Evolutionary conservation across 1,139 yeast genomes (phyloP).

Genomic region (Suhomyces yuchorum): DNA sequence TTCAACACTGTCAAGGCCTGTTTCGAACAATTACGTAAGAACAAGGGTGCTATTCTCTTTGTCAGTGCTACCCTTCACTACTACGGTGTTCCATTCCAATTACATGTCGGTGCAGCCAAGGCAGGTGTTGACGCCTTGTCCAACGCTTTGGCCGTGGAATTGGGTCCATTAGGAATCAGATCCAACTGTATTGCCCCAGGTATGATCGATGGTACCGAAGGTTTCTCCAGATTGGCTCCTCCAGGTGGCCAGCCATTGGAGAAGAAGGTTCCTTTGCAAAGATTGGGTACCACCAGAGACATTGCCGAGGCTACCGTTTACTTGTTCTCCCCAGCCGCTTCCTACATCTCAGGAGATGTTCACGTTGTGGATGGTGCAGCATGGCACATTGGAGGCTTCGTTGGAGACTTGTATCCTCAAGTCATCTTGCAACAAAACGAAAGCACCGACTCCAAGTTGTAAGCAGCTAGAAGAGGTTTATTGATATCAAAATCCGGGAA

Average conservation of each 20-base stretch:
- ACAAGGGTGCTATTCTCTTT: conserved; percentile 73
- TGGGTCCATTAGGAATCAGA: conserved; percentile 84
- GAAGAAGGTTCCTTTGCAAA: conserved; percentile 68
- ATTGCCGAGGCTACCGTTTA: conserved; percentile 89
- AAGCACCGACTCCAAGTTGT: conserved; percentile 23
- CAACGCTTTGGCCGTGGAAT: conserved; percentile 79
- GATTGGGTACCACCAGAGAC: conserved; percentile 73
- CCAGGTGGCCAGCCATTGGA: conserved; percentile 41
- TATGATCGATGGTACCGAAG: conserved; percentile 79
- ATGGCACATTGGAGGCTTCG: conserved; percentile 71
- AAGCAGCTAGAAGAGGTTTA: background rate
- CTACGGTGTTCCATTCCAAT: conserved; percentile 82
- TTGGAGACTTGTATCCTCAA: conserved; percentile 40
- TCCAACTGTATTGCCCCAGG: conserved; percentile 89
- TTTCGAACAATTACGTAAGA: conserved; percentile 60
- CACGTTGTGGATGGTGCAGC: conserved; percentile 87
- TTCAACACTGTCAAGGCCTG: conserved; percentile 85
- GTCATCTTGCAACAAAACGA: conserved; percentile 30
- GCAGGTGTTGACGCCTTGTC: conserved; percentile 91
- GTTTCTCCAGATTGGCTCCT: conserved; percentile 57
- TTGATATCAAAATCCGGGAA: too few species aligned
- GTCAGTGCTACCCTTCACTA: conserved; percentile 87
- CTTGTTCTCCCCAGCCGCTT: conserved; percentile 79
- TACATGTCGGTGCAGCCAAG: conserved; percentile 90
- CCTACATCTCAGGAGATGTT: conserved; percentile 75